Evolutionary conservation across 2,329 filamentous ascomycete genomes (phyloP), one percentile per base, ranked within the genome.

Genomic region (Neurospora sp.): DNA sequence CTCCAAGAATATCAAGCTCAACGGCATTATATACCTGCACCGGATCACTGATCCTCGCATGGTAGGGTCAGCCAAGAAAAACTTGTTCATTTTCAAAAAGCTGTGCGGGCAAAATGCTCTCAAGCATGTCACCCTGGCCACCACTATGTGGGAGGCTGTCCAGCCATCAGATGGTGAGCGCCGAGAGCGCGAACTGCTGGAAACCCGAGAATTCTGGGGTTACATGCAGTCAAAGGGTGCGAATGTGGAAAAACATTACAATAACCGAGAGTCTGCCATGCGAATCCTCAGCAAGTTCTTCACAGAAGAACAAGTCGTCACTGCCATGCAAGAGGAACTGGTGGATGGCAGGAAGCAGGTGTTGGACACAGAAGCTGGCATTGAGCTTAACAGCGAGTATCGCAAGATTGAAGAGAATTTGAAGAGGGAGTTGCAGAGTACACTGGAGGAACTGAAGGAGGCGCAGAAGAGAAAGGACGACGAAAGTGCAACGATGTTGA

Each of bases 1-100:
- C 36, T 1, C 43, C 8, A 37, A 37, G 3, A 3, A 28, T 2
- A 69, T 68, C 62, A 38, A 43, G 37, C 68, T 72, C 0, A 38
- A 41, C 17, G 71, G 69, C n/a, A 69, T 72, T 0, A 82, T 82
- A 0, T 87, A 87, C 74, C 70, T 87, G 43, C 87, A 86, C 71
- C 78, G 83, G 0, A 86, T 87, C 71, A 81, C 86, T 72, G 86
- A 88, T 72, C 83, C 82, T 77, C 85, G 85, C 0, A 86, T 88
- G 69, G 28, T 15, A 19, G 69, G 69, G 3, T 65, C 67, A 1
- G 67, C 67, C 15, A 12, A 28, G 5, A 57, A 57, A 4, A 72
- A 72, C 8, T 19, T 72, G 0, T 19, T 39, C 52, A 72, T 71
- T 52, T 72, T 72, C 66, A 66, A 57, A 15, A 57, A 67, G 66